Conservation (phyloP, 1,139 yeast genomes). For the Ogataea hybrid region DNA sequence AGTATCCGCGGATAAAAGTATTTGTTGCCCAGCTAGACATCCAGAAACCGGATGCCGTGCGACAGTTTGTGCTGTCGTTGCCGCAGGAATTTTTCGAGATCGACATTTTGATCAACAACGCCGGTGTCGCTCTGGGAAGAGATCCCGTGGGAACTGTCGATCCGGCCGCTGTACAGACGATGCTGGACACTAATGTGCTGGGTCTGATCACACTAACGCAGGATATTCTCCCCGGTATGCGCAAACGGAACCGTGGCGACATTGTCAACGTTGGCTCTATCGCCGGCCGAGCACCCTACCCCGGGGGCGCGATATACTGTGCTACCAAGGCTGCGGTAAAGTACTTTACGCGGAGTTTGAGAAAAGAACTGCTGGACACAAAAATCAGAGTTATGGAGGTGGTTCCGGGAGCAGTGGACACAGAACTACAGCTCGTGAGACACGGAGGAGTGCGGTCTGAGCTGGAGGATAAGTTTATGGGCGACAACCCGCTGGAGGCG, state of each 20-base stretch:
- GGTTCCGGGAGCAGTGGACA: slow-evolving; percentile 87
- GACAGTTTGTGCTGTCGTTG: slow-evolving; percentile 47
- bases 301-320: slow-evolving; percentile 85
- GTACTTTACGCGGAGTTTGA: slow-evolving; percentile 70
- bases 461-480: slow-evolving; percentile 73
- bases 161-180: slow-evolving; percentile 54
- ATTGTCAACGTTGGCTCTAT: slow-evolving; percentile 82
- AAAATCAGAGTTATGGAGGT: slow-evolving; percentile 76
- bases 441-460: slow-evolving; percentile 66
- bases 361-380: slow-evolving; percentile 80
- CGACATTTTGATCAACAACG: slow-evolving; percentile 74
- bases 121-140: slow-evolving; percentile 76
- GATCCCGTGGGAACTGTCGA: slow-evolving; percentile 60
- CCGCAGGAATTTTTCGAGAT: slow-evolving; percentile 57
- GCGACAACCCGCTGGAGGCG: slow-evolving; percentile 70
- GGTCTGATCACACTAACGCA: slow-evolving; percentile 74
- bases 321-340: slow-evolving; percentile 84
- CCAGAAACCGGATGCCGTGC: slow-evolving; percentile 47
- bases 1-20: slow-evolving; percentile 49
- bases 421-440: slow-evolving; percentile 78
- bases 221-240: slow-evolving; percentile 59
- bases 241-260: slow-evolving; percentile 59
- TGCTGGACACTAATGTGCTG: slow-evolving; percentile 71
- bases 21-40: slow-evolving; percentile 61
- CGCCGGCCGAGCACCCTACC: slow-evolving; percentile 86